Conservation (phyloP, 768 basidiomycete genomes). For the Cystofilobasidium ferigula region DNA sequence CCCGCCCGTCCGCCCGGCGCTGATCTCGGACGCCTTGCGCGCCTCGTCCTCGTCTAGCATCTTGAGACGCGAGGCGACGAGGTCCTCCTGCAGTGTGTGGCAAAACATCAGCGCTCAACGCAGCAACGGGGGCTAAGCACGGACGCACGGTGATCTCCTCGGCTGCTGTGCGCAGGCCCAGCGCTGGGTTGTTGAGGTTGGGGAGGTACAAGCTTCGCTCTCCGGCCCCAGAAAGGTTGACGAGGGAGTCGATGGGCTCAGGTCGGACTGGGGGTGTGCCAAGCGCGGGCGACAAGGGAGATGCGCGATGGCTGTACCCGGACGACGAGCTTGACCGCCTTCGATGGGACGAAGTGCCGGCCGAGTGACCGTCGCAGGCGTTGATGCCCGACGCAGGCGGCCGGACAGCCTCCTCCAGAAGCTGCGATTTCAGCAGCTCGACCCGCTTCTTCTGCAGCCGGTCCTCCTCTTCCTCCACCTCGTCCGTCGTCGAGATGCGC, state of each 20-base stretch:
- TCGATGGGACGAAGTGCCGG: too few species aligned
- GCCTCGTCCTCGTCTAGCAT: constrained; percentile 10
- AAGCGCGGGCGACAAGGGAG: neutral
- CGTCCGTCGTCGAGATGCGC: neutral
- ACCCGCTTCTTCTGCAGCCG: constrained; percentile 12
- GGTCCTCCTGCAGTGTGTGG: constrained; percentile 5
- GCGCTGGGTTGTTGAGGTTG: neutral
- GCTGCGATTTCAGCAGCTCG: constrained; percentile 7
- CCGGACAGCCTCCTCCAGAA: neutral
- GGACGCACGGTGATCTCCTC: constrained; percentile 7
- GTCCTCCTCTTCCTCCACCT: constrained; percentile 22
- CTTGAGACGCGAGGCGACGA: neutral
- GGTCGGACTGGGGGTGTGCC: neutral
- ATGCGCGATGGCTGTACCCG: neutral
- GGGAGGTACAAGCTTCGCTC: constrained; percentile 3
- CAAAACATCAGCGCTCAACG: neutral
- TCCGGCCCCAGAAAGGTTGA: neutral
- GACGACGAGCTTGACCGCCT: neutral
- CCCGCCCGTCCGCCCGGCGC: constrained; percentile 3
- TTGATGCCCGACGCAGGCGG: neutral
- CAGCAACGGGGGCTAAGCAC: too few species aligned
- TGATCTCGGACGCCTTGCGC: constrained; percentile 10
- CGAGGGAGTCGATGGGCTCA: neutral
- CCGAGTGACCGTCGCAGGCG: too few species aligned
- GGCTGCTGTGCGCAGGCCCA: neutral